These are phyloP conservation scores for Aureobasidium sp. DNA, from an alignment of 2,329 filamentous ascomycete species.

Conservation along the genomic window DNA sequence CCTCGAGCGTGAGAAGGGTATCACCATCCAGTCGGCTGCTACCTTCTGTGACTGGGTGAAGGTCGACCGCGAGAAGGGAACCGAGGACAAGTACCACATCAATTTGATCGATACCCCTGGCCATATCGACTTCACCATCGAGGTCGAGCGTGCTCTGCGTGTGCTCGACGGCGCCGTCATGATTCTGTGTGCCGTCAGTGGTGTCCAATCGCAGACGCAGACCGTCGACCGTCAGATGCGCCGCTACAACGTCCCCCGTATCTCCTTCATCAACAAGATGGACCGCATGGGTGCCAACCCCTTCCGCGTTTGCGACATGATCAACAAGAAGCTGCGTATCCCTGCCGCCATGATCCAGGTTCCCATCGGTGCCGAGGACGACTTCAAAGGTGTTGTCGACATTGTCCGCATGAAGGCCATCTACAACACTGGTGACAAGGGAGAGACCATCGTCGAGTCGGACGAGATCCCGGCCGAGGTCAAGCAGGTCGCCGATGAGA, in stretches of 20 bases:
- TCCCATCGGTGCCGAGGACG: slow-evolving; percentile 85
- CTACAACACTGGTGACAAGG: slow-evolving; percentile 77
- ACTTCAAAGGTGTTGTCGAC: slow-evolving; percentile 87
- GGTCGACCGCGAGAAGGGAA: slow-evolving; percentile 47
- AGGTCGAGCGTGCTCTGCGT: slow-evolving; percentile 89
- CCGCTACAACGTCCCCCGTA: slow-evolving; percentile 88
- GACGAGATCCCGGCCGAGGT: slow-evolving; percentile 80
- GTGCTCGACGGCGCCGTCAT: slow-evolving; percentile 96
- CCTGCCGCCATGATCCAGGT: slow-evolving; percentile 89
- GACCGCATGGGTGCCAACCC: slow-evolving; percentile 97
- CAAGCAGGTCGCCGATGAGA: slow-evolving; percentile 66
- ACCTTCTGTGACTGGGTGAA: slow-evolving; percentile 98
- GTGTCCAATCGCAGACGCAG: slow-evolving; percentile 95
- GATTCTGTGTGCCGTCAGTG: slow-evolving; percentile 95
- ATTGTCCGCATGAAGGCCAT: slow-evolving; percentile 85
- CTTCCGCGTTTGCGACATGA: slow-evolving; percentile 95
- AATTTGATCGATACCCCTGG: slow-evolving; percentile 98
- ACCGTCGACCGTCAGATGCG: slow-evolving; percentile 98
- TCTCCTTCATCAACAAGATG: slow-evolving; percentile 99
- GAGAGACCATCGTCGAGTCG: slow-evolving; percentile 64
- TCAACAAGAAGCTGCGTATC: slow-evolving; percentile 91
- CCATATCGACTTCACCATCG: slow-evolving; percentile 98
- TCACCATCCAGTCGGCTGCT: slow-evolving; percentile 96
- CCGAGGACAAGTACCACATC: slow-evolving; percentile 90
- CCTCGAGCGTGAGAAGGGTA: slow-evolving; percentile 93